Conservation (phyloP, 768 basidiomycete genomes). For the Paxillus ammoniavirescens region DNA sequence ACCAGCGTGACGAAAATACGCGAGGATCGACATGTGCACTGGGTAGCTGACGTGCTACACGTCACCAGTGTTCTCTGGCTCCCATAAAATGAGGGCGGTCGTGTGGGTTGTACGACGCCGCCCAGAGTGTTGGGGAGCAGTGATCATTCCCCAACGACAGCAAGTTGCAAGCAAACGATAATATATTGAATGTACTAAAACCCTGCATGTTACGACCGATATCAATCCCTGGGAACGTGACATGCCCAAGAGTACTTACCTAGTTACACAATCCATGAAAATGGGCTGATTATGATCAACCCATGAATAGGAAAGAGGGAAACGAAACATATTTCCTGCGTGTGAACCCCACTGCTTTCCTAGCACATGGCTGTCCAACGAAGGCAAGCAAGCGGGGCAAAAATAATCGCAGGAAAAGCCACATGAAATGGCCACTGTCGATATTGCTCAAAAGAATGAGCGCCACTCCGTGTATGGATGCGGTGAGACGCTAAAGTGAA, state of each 20-base stretch:
- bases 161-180: neutral
- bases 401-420: constrained; percentile 35
- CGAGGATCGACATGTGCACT: constrained; percentile 35
- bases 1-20: constrained; percentile 21
- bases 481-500: constrained; percentile 87
- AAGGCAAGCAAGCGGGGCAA: constrained; percentile 38
- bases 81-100: constrained; percentile 95
- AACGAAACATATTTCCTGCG: constrained; percentile 39
- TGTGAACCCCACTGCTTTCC: constrained; percentile 49
- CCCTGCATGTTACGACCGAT: constrained; percentile 2
- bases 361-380: constrained; percentile 24
- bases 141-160: neutral
- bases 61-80: constrained; percentile 58
- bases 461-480: constrained; percentile 59
- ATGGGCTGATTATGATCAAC: neutral
- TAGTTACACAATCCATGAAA: neutral
- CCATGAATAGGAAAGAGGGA: neutral
- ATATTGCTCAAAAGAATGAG: constrained; percentile 87
- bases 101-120: constrained; percentile 66
- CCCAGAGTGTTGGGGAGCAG: constrained; percentile 97
- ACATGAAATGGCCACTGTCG: constrained; percentile 25
- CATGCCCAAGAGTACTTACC: constrained; percentile 15
- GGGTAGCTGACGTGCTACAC: constrained; percentile 30
- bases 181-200: neutral
- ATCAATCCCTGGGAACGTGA: neutral